Evolutionary conservation across 2,329 filamentous ascomycete genomes (phyloP), one percentile per base, ranked within the genome.

Genomic region (Metarhizium sp.): DNA sequence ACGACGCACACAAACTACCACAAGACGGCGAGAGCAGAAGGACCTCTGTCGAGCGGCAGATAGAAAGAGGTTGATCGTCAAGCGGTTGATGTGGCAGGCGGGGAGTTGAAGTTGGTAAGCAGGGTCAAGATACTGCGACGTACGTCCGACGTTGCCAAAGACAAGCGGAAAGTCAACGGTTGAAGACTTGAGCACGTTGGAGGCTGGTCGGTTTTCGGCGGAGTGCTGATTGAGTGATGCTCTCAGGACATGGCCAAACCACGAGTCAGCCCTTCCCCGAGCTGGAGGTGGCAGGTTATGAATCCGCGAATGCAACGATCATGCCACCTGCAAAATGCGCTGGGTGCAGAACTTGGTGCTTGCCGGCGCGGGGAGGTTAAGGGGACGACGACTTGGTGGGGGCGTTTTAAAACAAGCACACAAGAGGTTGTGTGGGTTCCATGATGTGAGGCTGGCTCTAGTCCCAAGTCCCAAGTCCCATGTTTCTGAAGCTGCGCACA

Each of bases 191-290:
- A 48, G 10, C 20, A 48, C 25, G 45, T 29, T 48, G 7, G 45
- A 18, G 25, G 45, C 6, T 18, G 46, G 50, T 54, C 55, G 36
- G 40, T 46, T 55, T 53, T 50, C 57, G 61, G 62, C 63, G 64
- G 67, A 62, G 62, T 61, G 59, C 57, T 34, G 32, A 62, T 61
- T 64, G 25, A 25, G 4, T 25, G 45, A 48, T 48, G 45, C 62
- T 61, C 67, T 69, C 62, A 69, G 64, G 64, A 64, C 68, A 70
- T 70, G 61, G 63, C 66, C 60, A 59, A 60, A 60, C 59, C 61
- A 51, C 59, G 58, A 65, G 65, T 64, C 61, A 64, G 60, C 62
- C 60, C 56, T 65, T 58, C 66, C 56, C 58, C 62, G 63, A 62
- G 63, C 64, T 62, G 62, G 57, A 60, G 63, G 60, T 56, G 58